These are phyloP conservation scores for Protomyces arabidopsidicola DNA, from an alignment of 1,139 yeast genomes.

Conservation along the genomic window DNA sequence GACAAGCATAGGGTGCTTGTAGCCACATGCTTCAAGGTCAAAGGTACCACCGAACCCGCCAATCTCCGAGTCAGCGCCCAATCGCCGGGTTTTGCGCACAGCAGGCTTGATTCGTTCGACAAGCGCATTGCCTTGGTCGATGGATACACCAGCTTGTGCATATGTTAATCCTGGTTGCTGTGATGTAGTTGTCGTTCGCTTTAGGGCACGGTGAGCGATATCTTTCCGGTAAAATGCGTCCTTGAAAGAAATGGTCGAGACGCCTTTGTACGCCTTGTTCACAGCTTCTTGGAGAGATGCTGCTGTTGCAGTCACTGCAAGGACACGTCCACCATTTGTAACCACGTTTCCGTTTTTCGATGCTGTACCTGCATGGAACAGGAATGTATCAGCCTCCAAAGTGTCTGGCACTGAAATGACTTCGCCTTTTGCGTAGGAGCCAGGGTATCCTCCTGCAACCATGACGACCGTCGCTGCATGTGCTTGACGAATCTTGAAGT, in stretches of 20 bases:
- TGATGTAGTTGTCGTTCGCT: conserved; percentile 34
- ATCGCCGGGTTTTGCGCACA: conserved; percentile 90
- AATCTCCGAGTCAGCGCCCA: conserved; percentile 96
- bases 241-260: conserved; percentile 63
- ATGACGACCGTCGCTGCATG: conserved; percentile 89
- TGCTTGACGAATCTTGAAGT: conserved; percentile 56
- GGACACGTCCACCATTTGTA: conserved; percentile 94
- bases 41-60: conserved; percentile 99
- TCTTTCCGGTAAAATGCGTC: conserved; percentile 83
- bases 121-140: conserved; percentile 84
- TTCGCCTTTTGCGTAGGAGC: conserved; percentile 77
- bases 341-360: conserved; percentile 54
- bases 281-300: conserved; percentile 73
- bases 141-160: conserved; percentile 94
- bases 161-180: conserved; percentile 59
- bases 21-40: conserved; percentile 85
- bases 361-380: conserved; percentile 94
- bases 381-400: conserved; percentile 49
- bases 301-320: conserved; percentile 88
- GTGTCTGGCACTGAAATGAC: conserved; percentile 56
- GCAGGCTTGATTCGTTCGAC: conserved; percentile 86
- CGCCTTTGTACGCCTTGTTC: conserved; percentile 78
- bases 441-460: conserved; percentile 98
- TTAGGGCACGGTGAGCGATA: conserved; percentile 93
- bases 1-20: conserved; percentile 71